These are phyloP conservation scores for Ustilago cynodontis DNA, from an alignment of 1,284 basidiomycete species.

Conservation along the genomic window DNA sequence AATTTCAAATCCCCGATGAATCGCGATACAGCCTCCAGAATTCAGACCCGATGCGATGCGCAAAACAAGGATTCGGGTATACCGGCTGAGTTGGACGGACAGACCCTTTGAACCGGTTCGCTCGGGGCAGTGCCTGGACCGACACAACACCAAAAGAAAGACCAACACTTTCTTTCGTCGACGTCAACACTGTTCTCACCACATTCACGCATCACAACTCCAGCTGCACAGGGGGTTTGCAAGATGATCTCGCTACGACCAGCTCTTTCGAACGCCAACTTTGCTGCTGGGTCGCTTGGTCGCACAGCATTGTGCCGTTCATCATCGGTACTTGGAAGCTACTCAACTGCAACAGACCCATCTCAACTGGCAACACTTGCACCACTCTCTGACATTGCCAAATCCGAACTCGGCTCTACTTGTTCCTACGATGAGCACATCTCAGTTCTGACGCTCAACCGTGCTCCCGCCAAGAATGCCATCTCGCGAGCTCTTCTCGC, in stretches of 20 bases:
- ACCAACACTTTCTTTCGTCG: constrained; percentile 2
- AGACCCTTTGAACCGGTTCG: constrained; percentile 4
- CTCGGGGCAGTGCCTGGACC: constrained; percentile 9
- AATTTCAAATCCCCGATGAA: constrained; percentile 35
- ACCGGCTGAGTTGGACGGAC: constrained; percentile 7
- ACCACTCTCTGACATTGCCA: constrained; percentile 26
- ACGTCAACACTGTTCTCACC: not conserved
- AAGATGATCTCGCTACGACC: constrained; percentile 30
- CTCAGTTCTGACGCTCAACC: constrained; percentile 76
- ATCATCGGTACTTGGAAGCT: constrained; percentile 22
- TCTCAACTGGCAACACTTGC: constrained; percentile 33
- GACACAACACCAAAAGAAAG: not conserved
- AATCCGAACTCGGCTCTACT: constrained; percentile 22
- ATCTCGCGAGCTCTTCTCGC: constrained; percentile 81
- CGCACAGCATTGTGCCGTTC: constrained; percentile 6
- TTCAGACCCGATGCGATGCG: not conserved
- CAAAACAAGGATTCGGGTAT: constrained; percentile 17
- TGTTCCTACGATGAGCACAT: constrained; percentile 61
- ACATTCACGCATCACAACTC: not conserved
- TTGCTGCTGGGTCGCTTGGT: constrained; percentile 8
- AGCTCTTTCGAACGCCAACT: constrained; percentile 4
- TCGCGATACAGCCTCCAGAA: not conserved
- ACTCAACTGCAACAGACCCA: constrained; percentile 34
- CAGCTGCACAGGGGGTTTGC: not conserved
- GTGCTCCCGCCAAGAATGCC: constrained; percentile 88